Conservation (phyloP, 257 asterid genomes). For the Leptodermis oblonga region DNA sequence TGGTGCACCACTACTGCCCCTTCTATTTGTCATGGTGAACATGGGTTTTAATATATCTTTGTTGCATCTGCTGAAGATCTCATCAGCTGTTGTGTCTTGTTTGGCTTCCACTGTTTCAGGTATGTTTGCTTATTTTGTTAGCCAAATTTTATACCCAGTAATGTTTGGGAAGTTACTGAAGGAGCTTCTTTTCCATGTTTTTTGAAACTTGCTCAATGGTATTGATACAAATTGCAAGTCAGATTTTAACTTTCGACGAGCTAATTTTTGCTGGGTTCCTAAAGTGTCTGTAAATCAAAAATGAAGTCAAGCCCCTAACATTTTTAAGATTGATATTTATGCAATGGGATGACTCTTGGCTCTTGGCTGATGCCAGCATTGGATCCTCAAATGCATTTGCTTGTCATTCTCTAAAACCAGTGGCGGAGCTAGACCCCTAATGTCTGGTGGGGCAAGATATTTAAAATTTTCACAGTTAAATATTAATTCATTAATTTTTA, state of each 20-base stretch:
- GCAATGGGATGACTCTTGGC: background rate
- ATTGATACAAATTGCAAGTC: background rate
- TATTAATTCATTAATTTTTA: too few relatives aligned
- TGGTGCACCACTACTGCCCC: constrained; percentile 88
- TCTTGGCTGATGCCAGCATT: background rate
- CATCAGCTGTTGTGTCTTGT: constrained; percentile 94
- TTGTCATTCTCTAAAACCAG: too few relatives aligned
- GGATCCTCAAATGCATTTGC: background rate
- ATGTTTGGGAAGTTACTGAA: background rate
- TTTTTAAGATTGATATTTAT: background rate
- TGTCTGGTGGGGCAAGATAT: too few relatives aligned
- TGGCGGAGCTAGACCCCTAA: too few relatives aligned
- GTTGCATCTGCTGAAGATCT: constrained; percentile 85
- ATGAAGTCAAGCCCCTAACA: background rate
- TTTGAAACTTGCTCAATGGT: background rate
- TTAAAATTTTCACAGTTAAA: too few relatives aligned
- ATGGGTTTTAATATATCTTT: constrained; percentile 83
- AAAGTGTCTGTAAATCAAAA: background rate
- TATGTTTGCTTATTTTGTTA: constrained; percentile 22
- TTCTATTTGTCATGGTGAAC: constrained; percentile 78
- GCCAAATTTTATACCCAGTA: background rate
- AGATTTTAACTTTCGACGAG: background rate
- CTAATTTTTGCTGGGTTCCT: background rate
- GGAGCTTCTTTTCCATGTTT: background rate
- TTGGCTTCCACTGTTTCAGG: constrained; percentile 97